Evolutionary conservation across 805 yeast genomes (phyloP).

Genomic region (Hanseniaspora occidentalis): DNA sequence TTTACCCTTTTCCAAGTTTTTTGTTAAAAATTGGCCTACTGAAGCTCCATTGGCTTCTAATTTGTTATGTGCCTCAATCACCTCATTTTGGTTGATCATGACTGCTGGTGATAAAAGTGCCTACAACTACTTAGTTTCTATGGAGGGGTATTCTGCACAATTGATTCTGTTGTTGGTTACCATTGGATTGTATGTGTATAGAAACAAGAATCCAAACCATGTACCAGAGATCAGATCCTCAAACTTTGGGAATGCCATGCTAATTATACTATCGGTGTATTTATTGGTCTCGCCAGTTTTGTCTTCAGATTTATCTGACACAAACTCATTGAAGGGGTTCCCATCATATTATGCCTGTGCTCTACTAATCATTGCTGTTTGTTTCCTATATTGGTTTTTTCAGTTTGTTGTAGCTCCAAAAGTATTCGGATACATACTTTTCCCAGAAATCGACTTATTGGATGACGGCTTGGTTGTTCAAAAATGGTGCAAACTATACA

Average conservation of each 20-base stretch:
- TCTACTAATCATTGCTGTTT: slow-evolving; percentile 28
- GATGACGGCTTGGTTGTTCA: slow-evolving; percentile 49
- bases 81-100: slow-evolving; percentile 24
- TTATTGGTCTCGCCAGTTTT: slow-evolving; percentile 36
- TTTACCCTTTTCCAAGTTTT: slow-evolving; percentile 36
- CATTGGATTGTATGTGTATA: slow-evolving; percentile 42
- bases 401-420: slow-evolving; percentile 39
- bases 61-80: slow-evolving; percentile 21
- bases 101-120: slow-evolving; percentile 25
- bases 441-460: slow-evolving; percentile 28
- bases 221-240: slow-evolving; percentile 42
- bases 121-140: slow-evolving; percentile 30
- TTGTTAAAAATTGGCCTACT: slow-evolving; percentile 45
- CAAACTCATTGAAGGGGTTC: slow-evolving; percentile 15
- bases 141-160: slow-evolving; percentile 36
- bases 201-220: slow-evolving; percentile 28
- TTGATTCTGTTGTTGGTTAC: slow-evolving; percentile 40
- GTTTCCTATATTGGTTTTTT: slow-evolving; percentile 43
- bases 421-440: slow-evolving; percentile 33
- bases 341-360: slow-evolving; percentile 32
- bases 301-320: slow-evolving; percentile 13
- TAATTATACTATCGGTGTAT: slow-evolving; percentile 34
- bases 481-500: slow-evolving; percentile 34
- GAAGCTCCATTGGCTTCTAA: slow-evolving; percentile 46
- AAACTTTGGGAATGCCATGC: slow-evolving; percentile 33